Conservation (phyloP, 257 asterid genomes). For the Gentiana macrophylla region DNA sequence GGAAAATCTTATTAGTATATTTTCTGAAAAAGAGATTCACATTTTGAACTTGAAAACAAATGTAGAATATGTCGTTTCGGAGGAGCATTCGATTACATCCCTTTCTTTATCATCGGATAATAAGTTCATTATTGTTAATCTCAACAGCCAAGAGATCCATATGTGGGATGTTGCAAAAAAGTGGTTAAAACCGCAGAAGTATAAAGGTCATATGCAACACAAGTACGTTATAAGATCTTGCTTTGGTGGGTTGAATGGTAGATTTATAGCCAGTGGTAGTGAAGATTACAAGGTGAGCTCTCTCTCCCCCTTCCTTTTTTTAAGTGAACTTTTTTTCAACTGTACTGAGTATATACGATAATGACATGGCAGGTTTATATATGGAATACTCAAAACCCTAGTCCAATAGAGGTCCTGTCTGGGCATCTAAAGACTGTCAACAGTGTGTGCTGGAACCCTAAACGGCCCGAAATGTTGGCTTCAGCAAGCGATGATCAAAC, state of each 20-base stretch:
- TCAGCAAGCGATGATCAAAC: constrained; percentile 92
- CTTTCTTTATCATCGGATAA: constrained; percentile 75
- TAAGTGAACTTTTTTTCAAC: too few species aligned
- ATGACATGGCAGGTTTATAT: constrained; percentile 53
- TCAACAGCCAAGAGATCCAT: constrained; percentile 90
- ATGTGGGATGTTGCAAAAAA: constrained; percentile 68
- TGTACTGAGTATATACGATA: neutral
- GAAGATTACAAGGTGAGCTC: constrained; percentile 73
- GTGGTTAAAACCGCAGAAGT: constrained; percentile 44
- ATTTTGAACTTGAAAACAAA: constrained; percentile 50
- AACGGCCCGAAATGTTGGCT: constrained; percentile 62
- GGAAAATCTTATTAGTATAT: constrained; percentile 64
- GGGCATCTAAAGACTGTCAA: constrained; percentile 83
- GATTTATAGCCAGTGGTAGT: constrained; percentile 88
- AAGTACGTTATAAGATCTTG: constrained; percentile 91
- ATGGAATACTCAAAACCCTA: constrained; percentile 53
- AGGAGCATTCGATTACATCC: constrained; percentile 69
- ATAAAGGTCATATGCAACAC: constrained; percentile 68
- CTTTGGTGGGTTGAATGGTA: constrained; percentile 73
- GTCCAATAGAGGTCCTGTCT: constrained; percentile 60
- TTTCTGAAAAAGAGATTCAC: constrained; percentile 72
- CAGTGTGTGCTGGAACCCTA: constrained; percentile 87
- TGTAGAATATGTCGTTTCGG: constrained; percentile 59
- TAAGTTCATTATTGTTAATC: constrained; percentile 68
- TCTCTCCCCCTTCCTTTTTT: too few species aligned